Base-by-base conservation (phyloP, 192 early-diverging fungal genomes). In the Rhizophagus clarus region DNA sequence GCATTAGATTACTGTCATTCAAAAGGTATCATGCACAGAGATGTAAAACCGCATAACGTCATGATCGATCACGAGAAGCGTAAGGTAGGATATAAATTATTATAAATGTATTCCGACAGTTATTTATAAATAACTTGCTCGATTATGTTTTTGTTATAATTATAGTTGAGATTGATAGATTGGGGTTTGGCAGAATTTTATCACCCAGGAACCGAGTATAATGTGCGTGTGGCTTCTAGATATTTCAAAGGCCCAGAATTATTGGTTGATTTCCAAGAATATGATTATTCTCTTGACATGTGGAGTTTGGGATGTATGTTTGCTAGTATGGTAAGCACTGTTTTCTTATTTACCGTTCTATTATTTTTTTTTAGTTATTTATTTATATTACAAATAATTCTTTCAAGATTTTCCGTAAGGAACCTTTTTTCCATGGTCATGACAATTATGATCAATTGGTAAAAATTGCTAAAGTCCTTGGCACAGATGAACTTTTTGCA, bases 251-350 rank as follows among this genome's bases (percentile, higher is more conserved):
- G 97, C 1, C 98, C 98, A 28, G 98, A 99, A 84, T 89, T 99
- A 72, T 88, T 99, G 72, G 97, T 99, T 42, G 97, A 99, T 85
- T 98, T 97, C 84, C 96, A 96, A 82, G 93, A 95, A 84, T 99
- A 99, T 84, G 98, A 99, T 88, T 99, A 99, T 82, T 96, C 95
- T 69, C 88, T 99, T 79, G 98, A 99, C 82, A 95, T 99, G 94
- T 99, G 98, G 98, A 97, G 95, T 84, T 91, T 97, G 81, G 98
- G 98, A 8, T 98, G 97, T 84, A 99, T 99, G 97, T 97, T 99
- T 89, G 98, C 97, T 29, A 96, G 95, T 85, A 99, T 99, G 95
- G 95, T 96, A 88, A 81, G 83, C 32, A 31, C n/a, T 29, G 1
- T 61, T 49, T 61, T 14, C 29, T 56, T 24, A 29, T 26, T 17